Evolutionary conservation across 305 asterid species (phyloP).

Genomic region (Galium porrigens): DNA sequence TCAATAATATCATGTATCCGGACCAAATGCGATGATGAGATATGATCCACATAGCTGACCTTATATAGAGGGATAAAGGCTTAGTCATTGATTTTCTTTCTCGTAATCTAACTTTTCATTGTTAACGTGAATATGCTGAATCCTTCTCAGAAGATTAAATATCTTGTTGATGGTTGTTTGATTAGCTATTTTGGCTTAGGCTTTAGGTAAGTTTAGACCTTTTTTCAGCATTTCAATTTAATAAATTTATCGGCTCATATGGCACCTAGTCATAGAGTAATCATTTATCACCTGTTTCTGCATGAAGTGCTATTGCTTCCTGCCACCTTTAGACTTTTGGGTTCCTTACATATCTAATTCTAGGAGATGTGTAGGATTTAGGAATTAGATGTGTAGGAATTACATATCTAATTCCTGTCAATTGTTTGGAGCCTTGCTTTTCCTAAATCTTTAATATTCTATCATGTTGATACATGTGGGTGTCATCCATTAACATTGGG

Average conservation of each 20-base stretch:
- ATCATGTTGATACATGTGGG: too few species aligned
- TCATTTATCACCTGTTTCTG: not conserved
- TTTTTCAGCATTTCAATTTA: not conserved
- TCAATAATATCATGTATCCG: not conserved
- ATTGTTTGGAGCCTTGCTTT: not conserved
- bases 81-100: too few species aligned
- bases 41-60: not conserved
- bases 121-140: not conserved
- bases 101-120: too few species aligned
- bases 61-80: not conserved
- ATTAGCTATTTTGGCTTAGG: not conserved
- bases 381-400: too few species aligned
- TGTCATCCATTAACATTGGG: not conserved
- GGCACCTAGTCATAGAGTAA: not conserved
- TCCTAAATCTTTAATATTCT: constrained; percentile 15
- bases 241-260: not conserved
- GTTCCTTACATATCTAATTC: not conserved
- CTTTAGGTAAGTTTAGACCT: not conserved
- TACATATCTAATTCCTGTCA: too few species aligned
- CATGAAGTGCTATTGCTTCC: not conserved
- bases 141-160: not conserved
- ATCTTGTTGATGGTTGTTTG: not conserved
- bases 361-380: not conserved
- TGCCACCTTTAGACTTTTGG: not conserved
- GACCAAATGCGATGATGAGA: not conserved